phyloP scores from a whole-genome alignment of 306 rosid genomes.

The Ormosia emarginata region DNA sequence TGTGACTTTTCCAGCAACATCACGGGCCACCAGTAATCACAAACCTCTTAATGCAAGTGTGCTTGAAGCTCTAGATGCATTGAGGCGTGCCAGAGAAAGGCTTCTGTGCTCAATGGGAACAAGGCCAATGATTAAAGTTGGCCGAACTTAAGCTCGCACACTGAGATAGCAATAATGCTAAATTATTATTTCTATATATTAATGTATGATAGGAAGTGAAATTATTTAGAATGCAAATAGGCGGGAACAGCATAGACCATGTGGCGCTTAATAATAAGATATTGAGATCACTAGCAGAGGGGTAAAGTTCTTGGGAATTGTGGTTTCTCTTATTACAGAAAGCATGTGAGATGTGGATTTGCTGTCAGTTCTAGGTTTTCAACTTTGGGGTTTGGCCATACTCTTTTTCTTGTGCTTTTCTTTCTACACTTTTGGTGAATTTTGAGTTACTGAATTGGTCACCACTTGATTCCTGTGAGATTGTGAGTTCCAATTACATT shows the following conservation, averaged over 20 bases:
- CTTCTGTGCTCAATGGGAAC: conserved; percentile 31
- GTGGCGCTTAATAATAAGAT: background rate
- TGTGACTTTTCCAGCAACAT: conserved; percentile 7
- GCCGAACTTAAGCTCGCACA: conserved; percentile 6
- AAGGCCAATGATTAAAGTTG: conserved; percentile 31
- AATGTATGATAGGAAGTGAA: background rate
- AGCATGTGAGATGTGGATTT: conserved; percentile 43
- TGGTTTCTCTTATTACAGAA: conserved; percentile 13
- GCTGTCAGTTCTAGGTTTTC: conserved; percentile 6
- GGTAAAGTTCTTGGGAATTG: conserved; percentile 7
- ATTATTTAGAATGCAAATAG: background rate
- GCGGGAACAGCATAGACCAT: background rate
- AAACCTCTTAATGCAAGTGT: conserved; percentile 40
- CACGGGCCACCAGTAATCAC: conserved; percentile 22
- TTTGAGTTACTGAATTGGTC: background rate
- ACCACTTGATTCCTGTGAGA: conserved; percentile 17
- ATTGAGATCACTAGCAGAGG: background rate
- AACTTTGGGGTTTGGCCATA: conserved; percentile 17
- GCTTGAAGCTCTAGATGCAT: conserved; percentile 37
- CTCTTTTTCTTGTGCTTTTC: background rate
- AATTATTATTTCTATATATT: conserved; percentile 13
- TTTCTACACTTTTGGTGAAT: background rate
- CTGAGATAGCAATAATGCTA: background rate
- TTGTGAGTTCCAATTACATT: no score
- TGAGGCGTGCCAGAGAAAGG: conserved; percentile 32